Evolutionary conservation across 2,329 filamentous ascomycete species (phyloP), one percentile per base, ranked within the genome.

Genomic region (Sarocladium kiliense): DNA sequence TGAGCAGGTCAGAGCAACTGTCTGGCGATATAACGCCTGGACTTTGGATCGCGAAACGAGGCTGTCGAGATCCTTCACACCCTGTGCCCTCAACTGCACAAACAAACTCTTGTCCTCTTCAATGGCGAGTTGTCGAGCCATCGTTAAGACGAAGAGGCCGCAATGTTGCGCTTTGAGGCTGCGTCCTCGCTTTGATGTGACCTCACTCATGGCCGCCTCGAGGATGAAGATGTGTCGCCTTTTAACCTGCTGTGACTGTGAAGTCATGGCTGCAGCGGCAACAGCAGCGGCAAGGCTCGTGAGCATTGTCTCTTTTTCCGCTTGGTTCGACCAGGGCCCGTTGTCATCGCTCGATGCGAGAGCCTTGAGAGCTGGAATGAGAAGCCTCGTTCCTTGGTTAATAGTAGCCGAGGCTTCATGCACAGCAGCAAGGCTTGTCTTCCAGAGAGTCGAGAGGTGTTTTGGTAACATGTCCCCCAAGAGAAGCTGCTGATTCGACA

Each of bases 1-100:
- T 6, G 72, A 74, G 56, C 74, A 74, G 27, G 76, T 62, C 36
- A 82, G 68, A 1, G 66, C 61, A 4, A 73, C 63, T 0, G 71
- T 60, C 32, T 68, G 64, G 5, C 55, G 62, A 55, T 68, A 68
- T 37, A 63, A 60, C 34, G 53, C 18, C 42, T 61, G 58, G 10
- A 49, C 10, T 11, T 55, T 26, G 11, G 39, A 45, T 18, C 23
- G 3, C 16, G 41, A 9, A 18, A 49, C 36, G 41, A 55, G 30
- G 18, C n/a, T 49, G 12, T 37, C 26, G 11, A 55, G 41, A 18
- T 47, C 39, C 9, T 9, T 18, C 14, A 25, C 4, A 23, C 50
- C 23, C 36, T 53, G 50, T 3, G 7, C 23, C 21, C 34, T 39
- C 12, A 53, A 19, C 11, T 32, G 3, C 34, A 10, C 18, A 27